A percentile compares a stretch with the other conserved stretches of the same genome.
Evolutionary conservation across 805 yeast species (phyloP).

Genomic region (Cephaloascus fragrans): DNA sequence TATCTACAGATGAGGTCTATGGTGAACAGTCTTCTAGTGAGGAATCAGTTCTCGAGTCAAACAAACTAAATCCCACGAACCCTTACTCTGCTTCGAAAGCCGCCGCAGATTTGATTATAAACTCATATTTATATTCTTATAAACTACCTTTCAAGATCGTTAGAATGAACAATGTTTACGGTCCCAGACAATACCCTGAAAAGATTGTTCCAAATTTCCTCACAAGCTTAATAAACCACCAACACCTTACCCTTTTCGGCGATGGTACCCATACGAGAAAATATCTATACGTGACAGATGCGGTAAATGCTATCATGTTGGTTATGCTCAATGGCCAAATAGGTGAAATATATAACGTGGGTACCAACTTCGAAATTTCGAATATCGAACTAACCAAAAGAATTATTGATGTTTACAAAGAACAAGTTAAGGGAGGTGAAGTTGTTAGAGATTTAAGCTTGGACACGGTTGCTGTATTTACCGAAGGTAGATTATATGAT

Average conservation of each 20-base stretch:
- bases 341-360: conserved; percentile 4
- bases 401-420: conserved; percentile 8
- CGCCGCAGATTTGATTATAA: conserved; percentile 36
- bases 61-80: conserved; percentile 37
- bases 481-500: conserved; percentile 24
- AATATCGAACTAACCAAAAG: conserved; percentile 12
- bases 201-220: conserved; percentile 32
- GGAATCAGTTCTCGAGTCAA: conserved; percentile 19
- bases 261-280: conserved; percentile 31
- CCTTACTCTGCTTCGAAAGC: conserved; percentile 54
- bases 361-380: conserved; percentile 4
- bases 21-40: conserved; percentile 26
- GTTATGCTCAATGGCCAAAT: conserved; percentile 9
- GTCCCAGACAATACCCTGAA: conserved; percentile 45
- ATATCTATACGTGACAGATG: conserved; percentile 35
- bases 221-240: conserved; percentile 6
- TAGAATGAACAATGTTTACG: conserved; percentile 44
- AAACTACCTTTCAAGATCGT: conserved; percentile 29
- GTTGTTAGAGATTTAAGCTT: conserved; percentile 12
- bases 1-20: conserved; percentile 53
- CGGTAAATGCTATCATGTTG: conserved; percentile 24
- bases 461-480: too few relatives aligned
- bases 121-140: conserved; percentile 33
- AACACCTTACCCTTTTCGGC: conserved; percentile 34
- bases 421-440: neutral